These are phyloP conservation scores for Penicillium soppii DNA, from an alignment of 495 filamentous ascomycete species.

Conservation along the genomic window DNA sequence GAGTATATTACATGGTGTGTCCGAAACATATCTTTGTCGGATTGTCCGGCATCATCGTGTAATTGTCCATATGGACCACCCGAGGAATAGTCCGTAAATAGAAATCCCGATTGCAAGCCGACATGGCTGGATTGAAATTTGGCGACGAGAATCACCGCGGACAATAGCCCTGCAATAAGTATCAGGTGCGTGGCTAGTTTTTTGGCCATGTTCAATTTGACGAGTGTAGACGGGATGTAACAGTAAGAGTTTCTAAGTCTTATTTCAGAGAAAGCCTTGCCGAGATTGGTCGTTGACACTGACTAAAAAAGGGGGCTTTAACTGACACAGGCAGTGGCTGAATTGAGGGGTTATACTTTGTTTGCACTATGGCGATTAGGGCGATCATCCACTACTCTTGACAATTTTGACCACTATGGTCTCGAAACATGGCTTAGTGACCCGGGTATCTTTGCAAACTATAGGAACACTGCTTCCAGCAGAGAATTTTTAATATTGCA, in stretches of 20 bases:
- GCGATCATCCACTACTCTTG: not conserved
- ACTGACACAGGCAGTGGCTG: not conserved
- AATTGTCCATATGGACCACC: not conserved
- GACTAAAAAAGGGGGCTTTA: not conserved
- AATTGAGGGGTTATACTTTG: not conserved
- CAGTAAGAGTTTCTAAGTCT: not conserved
- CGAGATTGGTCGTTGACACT: not conserved
- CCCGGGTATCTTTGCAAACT: not conserved
- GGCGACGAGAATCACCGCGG: not conserved
- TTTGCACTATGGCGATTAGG: too few relatives aligned
- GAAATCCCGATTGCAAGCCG: constrained; percentile 1
- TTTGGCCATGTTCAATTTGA: constrained; percentile 3
- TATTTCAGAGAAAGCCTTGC: not conserved
- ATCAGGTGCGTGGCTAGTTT: constrained; percentile 2
- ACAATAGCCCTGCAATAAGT: constrained; percentile 6
- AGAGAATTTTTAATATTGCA: not conserved
- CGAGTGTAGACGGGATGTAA: constrained; percentile 1
- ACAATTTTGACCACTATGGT: not conserved
- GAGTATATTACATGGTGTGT: constrained; percentile 40
- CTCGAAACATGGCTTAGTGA: not conserved
- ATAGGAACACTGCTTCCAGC: not conserved
- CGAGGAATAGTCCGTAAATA: not conserved
- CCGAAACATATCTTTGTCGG: constrained; percentile 13
- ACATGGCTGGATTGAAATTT: constrained; percentile 2
- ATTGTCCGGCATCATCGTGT: not conserved